Base-by-base conservation (phyloP, 2,329 filamentous ascomycete species). In the Pseudophaeomoniella oleicola region DNA sequence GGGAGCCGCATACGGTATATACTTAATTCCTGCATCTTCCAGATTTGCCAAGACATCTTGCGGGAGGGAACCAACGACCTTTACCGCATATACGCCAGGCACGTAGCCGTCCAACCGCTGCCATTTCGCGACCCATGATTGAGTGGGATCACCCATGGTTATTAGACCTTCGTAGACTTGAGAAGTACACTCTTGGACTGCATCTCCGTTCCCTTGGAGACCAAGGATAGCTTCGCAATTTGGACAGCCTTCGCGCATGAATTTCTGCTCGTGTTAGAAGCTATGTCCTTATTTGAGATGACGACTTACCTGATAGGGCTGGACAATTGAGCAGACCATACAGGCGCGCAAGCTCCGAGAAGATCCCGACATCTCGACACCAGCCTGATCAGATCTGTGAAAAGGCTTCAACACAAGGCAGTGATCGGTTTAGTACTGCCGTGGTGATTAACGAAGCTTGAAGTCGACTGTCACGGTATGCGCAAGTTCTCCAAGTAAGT, bases 321-420 rank as follows among this genome's bases (percentile, higher is more conserved):
- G 85, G 46, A 96, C 84, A 55, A 96, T 81, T 37, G 85, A 88
- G 74, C 90, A 98, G 49, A 96, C 85, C 86, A 98, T 94, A 69
- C 90, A 98, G 52, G 90, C 90, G 61, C 90, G 87, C 48, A 93
- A 73, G 57, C 83, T 78, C 61, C 87, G 83, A 18, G 32, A 4
- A 12, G 18, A 17, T 13, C 32, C 32, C 11, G 32, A 34, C 32
- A 34, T 34, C 19, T 34, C 22, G n/a, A n/a, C n/a, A n/a, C n/a
- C n/a, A n/a, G n/a, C n/a, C n/a, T n/a, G n/a, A n/a, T n/a, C n/a
- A n/a, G n/a, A n/a, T n/a, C n/a, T n/a, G n/a, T n/a, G n/a, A n/a
- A n/a, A n/a, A n/a, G n/a, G n/a, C n/a, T n/a, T n/a, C n/a, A n/a
- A n/a, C n/a, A n/a, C n/a, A n/a, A n/a, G n/a, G n/a, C n/a, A n/a